Evolutionary conservation across 1,284 basidiomycete genomes (phyloP).

Genomic region (Vanrija pseudolonga): DNA sequence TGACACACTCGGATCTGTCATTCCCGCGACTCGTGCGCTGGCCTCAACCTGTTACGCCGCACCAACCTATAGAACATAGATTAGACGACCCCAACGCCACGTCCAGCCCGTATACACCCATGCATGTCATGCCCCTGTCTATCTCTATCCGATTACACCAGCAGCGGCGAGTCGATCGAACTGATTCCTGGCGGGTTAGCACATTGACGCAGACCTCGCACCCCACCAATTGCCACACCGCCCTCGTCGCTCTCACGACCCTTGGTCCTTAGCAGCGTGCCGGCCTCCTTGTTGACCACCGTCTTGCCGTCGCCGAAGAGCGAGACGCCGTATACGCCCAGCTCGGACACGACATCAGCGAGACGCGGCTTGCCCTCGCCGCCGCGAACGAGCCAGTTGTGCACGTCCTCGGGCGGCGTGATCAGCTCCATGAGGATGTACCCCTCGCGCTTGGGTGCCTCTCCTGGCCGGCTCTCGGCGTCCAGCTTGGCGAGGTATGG

Average conservation of each 20-base stretch:
- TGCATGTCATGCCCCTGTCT: too few species aligned
- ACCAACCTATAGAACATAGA: too few species aligned
- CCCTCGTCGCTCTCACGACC: slow-evolving; percentile 90
- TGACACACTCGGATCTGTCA: too few species aligned
- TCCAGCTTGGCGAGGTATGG: slow-evolving; percentile 63
- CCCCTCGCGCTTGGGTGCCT: slow-evolving; percentile 51
- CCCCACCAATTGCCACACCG: slow-evolving; percentile 76
- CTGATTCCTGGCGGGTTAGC: slow-evolving; percentile 30
- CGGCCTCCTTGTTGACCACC: slow-evolving; percentile 62
- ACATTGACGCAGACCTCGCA: background rate
- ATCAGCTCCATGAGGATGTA: slow-evolving; percentile 97
- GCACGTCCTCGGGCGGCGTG: slow-evolving; percentile 62
- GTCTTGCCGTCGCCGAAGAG: slow-evolving; percentile 61
- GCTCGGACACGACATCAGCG: slow-evolving; percentile 77
- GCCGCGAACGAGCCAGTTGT: slow-evolving; percentile 68
- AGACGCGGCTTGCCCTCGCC: slow-evolving; percentile 50
- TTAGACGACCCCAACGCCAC: too few species aligned
- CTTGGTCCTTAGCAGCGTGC: slow-evolving; percentile 89
- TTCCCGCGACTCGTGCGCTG: too few species aligned
- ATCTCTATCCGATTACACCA: slow-evolving; percentile 16
- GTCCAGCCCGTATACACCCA: too few species aligned
- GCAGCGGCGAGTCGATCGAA: slow-evolving; percentile 43
- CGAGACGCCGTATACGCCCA: slow-evolving; percentile 87
- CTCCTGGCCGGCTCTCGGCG: slow-evolving; percentile 43
- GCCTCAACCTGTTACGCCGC: too few species aligned